Base-by-base conservation (phyloP, 768 basidiomycete species). In the Lanmaoa rubissima region DNA sequence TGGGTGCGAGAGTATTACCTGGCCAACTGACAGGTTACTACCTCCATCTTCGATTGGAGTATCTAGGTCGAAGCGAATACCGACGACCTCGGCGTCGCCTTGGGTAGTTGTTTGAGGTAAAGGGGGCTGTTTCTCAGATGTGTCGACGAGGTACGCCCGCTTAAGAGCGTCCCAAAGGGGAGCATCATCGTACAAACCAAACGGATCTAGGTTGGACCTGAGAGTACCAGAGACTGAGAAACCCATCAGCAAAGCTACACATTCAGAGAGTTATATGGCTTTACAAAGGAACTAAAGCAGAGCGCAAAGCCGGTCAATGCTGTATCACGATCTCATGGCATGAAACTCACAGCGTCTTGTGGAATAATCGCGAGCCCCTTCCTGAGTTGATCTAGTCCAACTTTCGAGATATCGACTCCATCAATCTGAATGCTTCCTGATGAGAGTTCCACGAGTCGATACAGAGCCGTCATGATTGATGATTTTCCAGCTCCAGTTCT, bases 401-500 rank as follows among this genome's bases (percentile, higher is more conserved):
- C 79, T 60, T 79, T 81, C 19, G 90, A 88, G 41, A 92, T 86
- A 66, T 98, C 89, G n/a, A 92, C 75, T 7, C 81, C 91, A 69
- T 96, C 94, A 57, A 96, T 83, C 24, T 73, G 66, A 61, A 98
- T 92, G 3, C 79, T 81, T 19, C 94, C 94, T 10, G 83, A 82
- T 0, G 79, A 73, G 21, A 90, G 76, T 64, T 98, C 95, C 19
- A 94, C 90, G 34, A 97, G 76, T 21, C 93, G 84, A 73, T 87
- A 95, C 0, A 97, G 76, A 5, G 91, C 87, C 63, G 87, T 87
- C 88, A 96, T 90, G 56, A 98, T 88, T 1, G 90, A 90, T 17
- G 88, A 90, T 73, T 96, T 93, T 39, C 93, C 93, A 0, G 92
- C 92, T 48, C 92, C 92, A 17, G 92, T 94, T 64, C 84, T 82